These are phyloP conservation scores for Aspergillus conjunctus DNA, from an alignment of 495 filamentous ascomycete species.

Conservation along the genomic window DNA sequence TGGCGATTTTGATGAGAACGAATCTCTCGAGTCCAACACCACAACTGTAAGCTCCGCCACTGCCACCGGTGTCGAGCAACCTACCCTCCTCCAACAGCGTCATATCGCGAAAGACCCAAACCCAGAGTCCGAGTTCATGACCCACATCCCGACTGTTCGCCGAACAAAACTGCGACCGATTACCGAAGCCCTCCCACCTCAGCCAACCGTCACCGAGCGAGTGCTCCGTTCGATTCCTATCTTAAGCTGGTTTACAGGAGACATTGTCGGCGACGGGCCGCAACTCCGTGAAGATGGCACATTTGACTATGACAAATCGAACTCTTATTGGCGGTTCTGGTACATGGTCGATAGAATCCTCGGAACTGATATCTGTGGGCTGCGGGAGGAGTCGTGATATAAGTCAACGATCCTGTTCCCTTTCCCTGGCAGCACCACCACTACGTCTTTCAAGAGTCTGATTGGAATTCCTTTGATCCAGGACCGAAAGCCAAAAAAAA, in stretches of 20 bases:
- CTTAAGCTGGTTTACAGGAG: conserved; percentile 69
- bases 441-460: too few relatives aligned
- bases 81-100: conserved; percentile 45
- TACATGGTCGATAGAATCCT: conserved; percentile 49
- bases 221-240: conserved; percentile 63
- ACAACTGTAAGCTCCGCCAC: conserved; percentile 63
- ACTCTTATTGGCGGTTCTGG: conserved; percentile 72
- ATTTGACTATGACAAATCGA: conserved; percentile 75
- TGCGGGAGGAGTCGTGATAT: conserved; percentile 50
- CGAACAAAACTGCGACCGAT: conserved; percentile 54
- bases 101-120: conserved; percentile 31
- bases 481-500: not conserved
- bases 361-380: conserved; percentile 53
- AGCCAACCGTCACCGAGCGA: conserved; percentile 61
- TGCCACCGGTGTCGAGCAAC: conserved; percentile 53
- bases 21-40: conserved; percentile 44
- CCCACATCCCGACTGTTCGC: conserved; percentile 53
- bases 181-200: conserved; percentile 64
- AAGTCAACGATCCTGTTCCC: too few relatives aligned
- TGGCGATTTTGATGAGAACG: conserved; percentile 33
- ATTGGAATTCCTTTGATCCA: too few relatives aligned
- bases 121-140: conserved; percentile 52
- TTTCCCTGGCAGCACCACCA: too few relatives aligned
- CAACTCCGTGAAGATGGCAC: conserved; percentile 76
- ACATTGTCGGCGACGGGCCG: conserved; percentile 78